Evolutionary conservation across 2,329 filamentous ascomycete species (phyloP).

Genomic region (Penicillium sp.): DNA sequence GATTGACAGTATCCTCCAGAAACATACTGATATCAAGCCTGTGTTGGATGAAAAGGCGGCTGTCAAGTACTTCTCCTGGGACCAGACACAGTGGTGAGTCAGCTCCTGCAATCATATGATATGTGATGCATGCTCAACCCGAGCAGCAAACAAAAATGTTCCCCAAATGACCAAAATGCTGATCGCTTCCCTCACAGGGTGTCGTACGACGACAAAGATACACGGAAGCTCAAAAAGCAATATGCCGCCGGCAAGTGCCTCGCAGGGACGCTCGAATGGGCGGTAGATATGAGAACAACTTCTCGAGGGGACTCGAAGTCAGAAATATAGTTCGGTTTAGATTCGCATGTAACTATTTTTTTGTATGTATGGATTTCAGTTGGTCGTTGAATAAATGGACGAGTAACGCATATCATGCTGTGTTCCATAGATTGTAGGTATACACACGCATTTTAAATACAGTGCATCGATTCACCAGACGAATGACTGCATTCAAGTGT

Average conservation of each 20-base stretch:
- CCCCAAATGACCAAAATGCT: neutral
- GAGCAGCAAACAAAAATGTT: neutral
- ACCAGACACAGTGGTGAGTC: constrained; percentile 16
- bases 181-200: constrained; percentile 15
- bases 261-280: constrained; percentile 26
- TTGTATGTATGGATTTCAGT: neutral
- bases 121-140: neutral
- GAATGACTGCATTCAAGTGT: neutral
- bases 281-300: constrained; percentile 15
- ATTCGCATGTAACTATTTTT: neutral
- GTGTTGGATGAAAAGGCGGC: constrained; percentile 19
- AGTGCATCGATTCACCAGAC: neutral
- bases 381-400: neutral
- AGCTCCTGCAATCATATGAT: neutral
- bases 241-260: constrained; percentile 31
- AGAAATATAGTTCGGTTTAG: neutral
- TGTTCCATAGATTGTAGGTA: neutral
- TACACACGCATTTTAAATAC: neutral
- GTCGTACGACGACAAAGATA: constrained; percentile 35
- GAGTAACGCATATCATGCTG: neutral
- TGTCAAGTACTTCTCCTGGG: constrained; percentile 16
- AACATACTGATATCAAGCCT: constrained; percentile 16
- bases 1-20: constrained; percentile 21
- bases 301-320: neutral
- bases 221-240: constrained; percentile 33